Evolutionary conservation across 1,284 basidiomycete genomes (phyloP).

Genomic region (Phylloboletellus chloephorus): DNA sequence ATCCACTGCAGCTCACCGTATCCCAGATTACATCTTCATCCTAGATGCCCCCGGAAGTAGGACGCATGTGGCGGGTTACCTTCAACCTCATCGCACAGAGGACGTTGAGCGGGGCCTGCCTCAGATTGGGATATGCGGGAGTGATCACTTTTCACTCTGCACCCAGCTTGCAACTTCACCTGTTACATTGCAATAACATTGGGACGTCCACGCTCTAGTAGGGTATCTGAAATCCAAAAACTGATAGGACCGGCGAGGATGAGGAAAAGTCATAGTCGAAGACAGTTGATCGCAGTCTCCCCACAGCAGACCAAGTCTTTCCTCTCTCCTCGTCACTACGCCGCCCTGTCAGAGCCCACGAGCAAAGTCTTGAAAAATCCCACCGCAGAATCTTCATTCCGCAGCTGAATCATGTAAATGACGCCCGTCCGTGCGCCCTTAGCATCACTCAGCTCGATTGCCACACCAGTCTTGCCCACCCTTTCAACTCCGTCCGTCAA

Average conservation of each 20-base stretch:
- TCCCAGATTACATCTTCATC: constrained; percentile 81
- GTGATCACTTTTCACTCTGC: constrained; percentile 82
- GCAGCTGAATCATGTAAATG: constrained; percentile 94
- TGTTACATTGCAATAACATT: constrained; percentile 8
- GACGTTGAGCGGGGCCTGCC: constrained; percentile 75
- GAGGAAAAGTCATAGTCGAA: neutral
- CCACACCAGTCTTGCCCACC: constrained; percentile 96
- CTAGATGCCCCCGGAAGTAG: constrained; percentile 40
- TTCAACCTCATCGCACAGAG: constrained; percentile 59
- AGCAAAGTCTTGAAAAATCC: constrained; percentile 86
- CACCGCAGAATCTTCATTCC: constrained; percentile 82
- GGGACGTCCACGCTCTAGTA: constrained; percentile 5
- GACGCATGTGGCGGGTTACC: constrained; percentile 54
- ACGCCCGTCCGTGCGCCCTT: constrained; percentile 88
- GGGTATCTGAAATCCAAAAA: constrained; percentile 13
- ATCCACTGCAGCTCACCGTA: constrained; percentile 8
- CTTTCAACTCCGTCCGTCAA: constrained; percentile 94
- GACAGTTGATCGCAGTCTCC: constrained; percentile 1
- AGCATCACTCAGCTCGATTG: constrained; percentile 87
- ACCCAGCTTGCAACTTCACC: constrained; percentile 39
- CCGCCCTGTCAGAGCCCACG: constrained; percentile 73
- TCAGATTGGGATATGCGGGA: constrained; percentile 72
- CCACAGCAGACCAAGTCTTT: neutral
- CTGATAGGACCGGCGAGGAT: neutral
- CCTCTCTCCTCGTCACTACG: constrained; percentile 1